phyloP scores from a whole-genome alignment of 2,329 filamentous ascomycete species.

The Verticillium klebahnii region DNA sequence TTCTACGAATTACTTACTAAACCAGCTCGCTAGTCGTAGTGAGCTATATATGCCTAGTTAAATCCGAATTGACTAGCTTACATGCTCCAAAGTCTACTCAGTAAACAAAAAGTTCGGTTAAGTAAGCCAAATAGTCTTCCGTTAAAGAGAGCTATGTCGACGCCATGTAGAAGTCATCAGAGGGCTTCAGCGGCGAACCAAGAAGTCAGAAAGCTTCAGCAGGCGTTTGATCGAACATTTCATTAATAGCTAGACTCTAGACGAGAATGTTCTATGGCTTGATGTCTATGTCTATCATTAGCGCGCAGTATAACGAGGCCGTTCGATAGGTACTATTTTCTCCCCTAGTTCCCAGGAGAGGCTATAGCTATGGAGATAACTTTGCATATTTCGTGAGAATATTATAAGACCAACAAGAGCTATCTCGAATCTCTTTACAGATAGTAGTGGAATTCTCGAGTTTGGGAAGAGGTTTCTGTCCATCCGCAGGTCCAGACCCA shows the following conservation, averaged over 20 bases:
- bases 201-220: background rate
- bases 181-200: slow-evolving; percentile 3
- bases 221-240: slow-evolving; percentile 11
- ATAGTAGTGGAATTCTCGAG: slow-evolving; percentile 6
- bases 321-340: slow-evolving; percentile 12
- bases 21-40: slow-evolving; percentile 16
- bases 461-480: slow-evolving; percentile 12
- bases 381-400: slow-evolving; percentile 14
- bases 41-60: slow-evolving; percentile 10
- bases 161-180: slow-evolving; percentile 12
- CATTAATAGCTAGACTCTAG: slow-evolving; percentile 10
- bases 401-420: slow-evolving; percentile 13
- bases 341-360: slow-evolving; percentile 14
- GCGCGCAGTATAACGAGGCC: slow-evolving; percentile 9
- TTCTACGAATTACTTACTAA: slow-evolving; percentile 17
- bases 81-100: background rate
- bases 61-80: background rate
- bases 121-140: slow-evolving; percentile 19
- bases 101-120: background rate
- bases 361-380: slow-evolving; percentile 18
- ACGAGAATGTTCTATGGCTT: slow-evolving; percentile 20
- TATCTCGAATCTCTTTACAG: slow-evolving; percentile 14
- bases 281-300: slow-evolving; percentile 13
- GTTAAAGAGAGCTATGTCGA: background rate
- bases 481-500: slow-evolving; percentile 20